Percentiles rank a stretch among this genome's conserved stretches.
Evolutionary conservation across 1,284 basidiomycete genomes (phyloP).

Genomic region (Quambalaria eucalypti): DNA sequence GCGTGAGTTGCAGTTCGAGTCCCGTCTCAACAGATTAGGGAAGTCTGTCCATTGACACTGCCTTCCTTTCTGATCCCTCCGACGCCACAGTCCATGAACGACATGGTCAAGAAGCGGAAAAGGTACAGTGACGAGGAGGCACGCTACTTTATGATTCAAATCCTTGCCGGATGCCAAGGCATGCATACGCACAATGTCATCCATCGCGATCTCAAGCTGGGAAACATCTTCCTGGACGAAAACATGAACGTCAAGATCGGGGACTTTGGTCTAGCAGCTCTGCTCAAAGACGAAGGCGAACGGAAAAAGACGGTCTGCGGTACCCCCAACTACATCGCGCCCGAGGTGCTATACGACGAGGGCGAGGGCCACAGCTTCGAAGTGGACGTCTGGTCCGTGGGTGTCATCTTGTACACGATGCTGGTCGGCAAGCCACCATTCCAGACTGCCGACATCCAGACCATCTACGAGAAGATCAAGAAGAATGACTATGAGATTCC

Average conservation of each 20-base stretch:
- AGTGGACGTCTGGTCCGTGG: slow-evolving; percentile 95
- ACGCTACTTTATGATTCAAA: slow-evolving; percentile 83
- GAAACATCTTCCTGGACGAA: slow-evolving; percentile 84
- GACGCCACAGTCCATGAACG: slow-evolving; percentile 62
- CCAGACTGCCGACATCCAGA: slow-evolving; percentile 81
- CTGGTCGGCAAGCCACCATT: slow-evolving; percentile 89
- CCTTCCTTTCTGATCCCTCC: too few species aligned
- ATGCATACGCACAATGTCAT: slow-evolving; percentile 89
- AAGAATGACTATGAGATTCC: slow-evolving; percentile 93
- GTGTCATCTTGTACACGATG: slow-evolving; percentile 92
- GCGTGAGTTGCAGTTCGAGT: slow-evolving; percentile 50
- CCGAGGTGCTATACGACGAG: slow-evolving; percentile 83
- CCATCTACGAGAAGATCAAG: slow-evolving; percentile 66
- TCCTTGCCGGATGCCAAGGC: slow-evolving; percentile 89
- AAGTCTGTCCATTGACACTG: background rate
- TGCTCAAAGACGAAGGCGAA: slow-evolving; percentile 92
- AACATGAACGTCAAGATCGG: slow-evolving; percentile 94
- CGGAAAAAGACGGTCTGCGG: slow-evolving; percentile 97
- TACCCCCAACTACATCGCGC: slow-evolving; percentile 97
- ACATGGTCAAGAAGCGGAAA: slow-evolving; percentile 77
- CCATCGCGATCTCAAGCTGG: slow-evolving; percentile 60
- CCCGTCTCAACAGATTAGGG: background rate
- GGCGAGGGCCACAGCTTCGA: slow-evolving; percentile 95
- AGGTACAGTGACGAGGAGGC: slow-evolving; percentile 87
- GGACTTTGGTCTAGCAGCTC: slow-evolving; percentile 90